Evolutionary conservation across 371 early-diverging fungal species (phyloP), one percentile per base, ranked within the genome.

Genomic region (Apophysomyces elegans): DNA sequence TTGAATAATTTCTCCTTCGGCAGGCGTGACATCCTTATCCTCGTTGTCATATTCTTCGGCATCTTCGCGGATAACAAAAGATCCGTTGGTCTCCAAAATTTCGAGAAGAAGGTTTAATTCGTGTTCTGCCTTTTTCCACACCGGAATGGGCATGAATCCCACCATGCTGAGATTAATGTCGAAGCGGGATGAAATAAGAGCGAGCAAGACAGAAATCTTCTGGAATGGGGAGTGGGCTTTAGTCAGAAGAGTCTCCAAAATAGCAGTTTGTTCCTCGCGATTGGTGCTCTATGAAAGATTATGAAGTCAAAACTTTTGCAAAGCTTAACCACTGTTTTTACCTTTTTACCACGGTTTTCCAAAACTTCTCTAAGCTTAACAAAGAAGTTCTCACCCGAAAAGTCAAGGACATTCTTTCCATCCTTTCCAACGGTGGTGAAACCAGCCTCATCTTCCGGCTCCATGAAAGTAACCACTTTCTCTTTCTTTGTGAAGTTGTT

Each of bases 271-370:
- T 61, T 87, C 92, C 44, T 82, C 74, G 73, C 93, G 93, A 79
- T 97, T 93, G 44, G 96, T 95, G 82, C 91, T 90, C 95, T 93
- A 78, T 18, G 21, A 50, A 50, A 50, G 0, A 50, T 26, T 26
- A 26, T 26, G 3, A 3, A 21, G 56, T 44, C 47, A 47, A 18
- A 21, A 11, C 32, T 26, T 26, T 3, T 26, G 32, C 32, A 26
- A 26, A 2, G 32, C 32, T 26, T 26, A 26, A 26, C 2, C 32
- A 26, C 32, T 2, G 32, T 26, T 26, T 26, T 1, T 77, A 90
- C 89, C 88, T 94, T 95, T 83, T 96, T 95, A 67, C 99, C 99
- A 70, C 98, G 92, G 54, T 93, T 89, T 54, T 91, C 90, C 58
- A 90, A 66, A 43, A 97, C 81, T 74, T 94, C 95, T 62, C 77